A percentile compares a stretch with the other conserved stretches of the same genome.
These are phyloP conservation scores for Naganishia friedmannii DNA, from an alignment of 768 basidiomycete species.

Conservation along the genomic window DNA sequence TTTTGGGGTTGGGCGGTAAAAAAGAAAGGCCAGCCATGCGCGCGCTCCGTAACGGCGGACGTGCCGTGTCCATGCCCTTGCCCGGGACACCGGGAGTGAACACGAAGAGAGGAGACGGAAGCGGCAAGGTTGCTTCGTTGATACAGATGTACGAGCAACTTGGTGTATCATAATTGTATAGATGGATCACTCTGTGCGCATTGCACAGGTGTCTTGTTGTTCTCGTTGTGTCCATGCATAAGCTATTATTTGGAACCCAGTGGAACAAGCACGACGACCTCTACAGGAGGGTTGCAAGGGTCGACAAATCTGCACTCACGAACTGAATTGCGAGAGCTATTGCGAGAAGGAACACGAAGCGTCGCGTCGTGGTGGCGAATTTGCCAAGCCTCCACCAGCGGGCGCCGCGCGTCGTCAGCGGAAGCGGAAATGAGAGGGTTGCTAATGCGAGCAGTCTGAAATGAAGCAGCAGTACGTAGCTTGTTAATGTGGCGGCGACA, in stretches of 20 bases:
- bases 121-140: slow-evolving; percentile 22
- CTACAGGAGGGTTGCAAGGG: too few relatives aligned
- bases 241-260: background rate
- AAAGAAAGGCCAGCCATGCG: slow-evolving; percentile 21
- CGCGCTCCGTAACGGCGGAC: slow-evolving; percentile 14
- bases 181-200: background rate
- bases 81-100: slow-evolving; percentile 1
- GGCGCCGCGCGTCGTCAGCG: slow-evolving; percentile 4
- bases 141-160: slow-evolving; percentile 23
- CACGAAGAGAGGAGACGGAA: slow-evolving; percentile 3
- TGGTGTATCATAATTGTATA: slow-evolving; percentile 22
- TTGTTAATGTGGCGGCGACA: background rate
- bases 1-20: slow-evolving; percentile 7
- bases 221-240: slow-evolving; percentile 20
- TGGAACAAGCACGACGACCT: too few relatives aligned
- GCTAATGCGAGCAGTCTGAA: background rate
- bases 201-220: slow-evolving; percentile 18
- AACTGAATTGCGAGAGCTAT: background rate
- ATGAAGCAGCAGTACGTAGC: background rate
- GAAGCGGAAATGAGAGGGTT: background rate
- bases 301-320: too few relatives aligned
- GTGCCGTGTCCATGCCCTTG: slow-evolving; percentile 20
- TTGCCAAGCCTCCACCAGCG: slow-evolving; percentile 2
- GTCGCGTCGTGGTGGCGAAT: background rate
- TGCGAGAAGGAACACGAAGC: slow-evolving; percentile 5